Conservation (phyloP, 2,329 filamentous ascomycete species). For the Cadophora sp. region DNA sequence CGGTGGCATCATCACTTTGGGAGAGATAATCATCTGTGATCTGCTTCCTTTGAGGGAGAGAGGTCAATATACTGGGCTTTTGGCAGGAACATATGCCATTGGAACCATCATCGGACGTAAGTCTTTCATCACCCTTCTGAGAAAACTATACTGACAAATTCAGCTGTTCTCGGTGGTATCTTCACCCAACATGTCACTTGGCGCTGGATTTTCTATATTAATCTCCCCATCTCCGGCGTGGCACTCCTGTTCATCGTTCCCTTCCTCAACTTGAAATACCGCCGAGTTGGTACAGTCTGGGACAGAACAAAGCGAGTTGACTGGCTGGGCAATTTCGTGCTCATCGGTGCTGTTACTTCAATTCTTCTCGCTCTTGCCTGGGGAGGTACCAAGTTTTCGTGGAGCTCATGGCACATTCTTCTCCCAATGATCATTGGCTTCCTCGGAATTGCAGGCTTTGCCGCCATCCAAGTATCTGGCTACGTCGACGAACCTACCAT, state of each 20-base stretch:
- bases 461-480: constrained; percentile 50
- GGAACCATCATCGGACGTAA: constrained; percentile 27
- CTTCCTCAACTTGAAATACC: constrained; percentile 68
- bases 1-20: constrained; percentile 26
- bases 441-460: constrained; percentile 63
- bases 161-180: constrained; percentile 24
- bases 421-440: constrained; percentile 65
- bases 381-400: constrained; percentile 75
- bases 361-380: constrained; percentile 84
- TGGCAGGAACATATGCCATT: constrained; percentile 26
- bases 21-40: constrained; percentile 28
- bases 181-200: constrained; percentile 24
- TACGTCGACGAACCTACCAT: constrained; percentile 74
- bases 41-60: constrained; percentile 21
- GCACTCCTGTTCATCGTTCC: constrained; percentile 57
- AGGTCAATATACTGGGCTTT: constrained; percentile 25
- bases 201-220: constrained; percentile 28
- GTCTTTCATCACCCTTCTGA: not conserved
- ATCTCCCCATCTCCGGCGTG: constrained; percentile 32
- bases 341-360: constrained; percentile 78
- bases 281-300: constrained; percentile 49
- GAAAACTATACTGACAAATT: not conserved
- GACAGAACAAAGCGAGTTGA: constrained; percentile 65
- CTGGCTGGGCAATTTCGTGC: constrained; percentile 63
- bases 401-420: constrained; percentile 33